Conservation (phyloP, 495 filamentous ascomycete genomes). For the Aspergillus kassunensis region DNA sequence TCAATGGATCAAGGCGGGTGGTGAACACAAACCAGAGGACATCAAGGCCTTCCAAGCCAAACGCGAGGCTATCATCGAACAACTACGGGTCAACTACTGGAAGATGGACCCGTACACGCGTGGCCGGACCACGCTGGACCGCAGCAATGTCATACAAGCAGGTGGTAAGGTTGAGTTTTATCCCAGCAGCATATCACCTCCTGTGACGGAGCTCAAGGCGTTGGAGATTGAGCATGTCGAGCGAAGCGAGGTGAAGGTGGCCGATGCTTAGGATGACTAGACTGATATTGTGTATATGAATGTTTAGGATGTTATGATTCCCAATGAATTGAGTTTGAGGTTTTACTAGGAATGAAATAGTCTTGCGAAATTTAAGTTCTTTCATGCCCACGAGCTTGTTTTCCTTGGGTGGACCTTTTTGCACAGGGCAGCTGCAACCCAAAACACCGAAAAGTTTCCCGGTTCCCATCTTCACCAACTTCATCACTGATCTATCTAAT, state of each 20-base stretch:
- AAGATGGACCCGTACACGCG: slow-evolving; percentile 67
- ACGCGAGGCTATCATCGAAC: slow-evolving; percentile 56
- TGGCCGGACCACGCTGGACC: slow-evolving; percentile 67
- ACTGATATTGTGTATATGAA: neutral
- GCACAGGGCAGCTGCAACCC: too few relatives aligned
- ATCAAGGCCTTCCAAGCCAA: slow-evolving; percentile 46
- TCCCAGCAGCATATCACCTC: slow-evolving; percentile 26
- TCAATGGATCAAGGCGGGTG: slow-evolving; percentile 56
- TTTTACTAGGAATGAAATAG: too few relatives aligned
- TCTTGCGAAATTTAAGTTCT: too few relatives aligned
- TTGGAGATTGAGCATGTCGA: slow-evolving; percentile 31
- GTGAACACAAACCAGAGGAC: slow-evolving; percentile 33
- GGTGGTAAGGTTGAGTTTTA: slow-evolving; percentile 67
- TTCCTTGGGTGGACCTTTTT: too few relatives aligned
- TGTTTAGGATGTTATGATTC: slow-evolving; percentile 11
- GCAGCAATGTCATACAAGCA: slow-evolving; percentile 58
- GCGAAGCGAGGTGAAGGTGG: slow-evolving; percentile 11
- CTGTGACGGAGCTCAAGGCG: slow-evolving; percentile 21
- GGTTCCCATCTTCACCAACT: too few relatives aligned
- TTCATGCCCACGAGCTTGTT: too few relatives aligned
- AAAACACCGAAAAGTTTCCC: too few relatives aligned
- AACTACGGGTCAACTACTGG: slow-evolving; percentile 78
- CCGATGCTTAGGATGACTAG: slow-evolving; percentile 4
- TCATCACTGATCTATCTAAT: too few relatives aligned
- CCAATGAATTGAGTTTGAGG: slow-evolving; percentile 1